phyloP scores from a whole-genome alignment of 1,139 yeast species.

The Pneumocystis sp. region DNA sequence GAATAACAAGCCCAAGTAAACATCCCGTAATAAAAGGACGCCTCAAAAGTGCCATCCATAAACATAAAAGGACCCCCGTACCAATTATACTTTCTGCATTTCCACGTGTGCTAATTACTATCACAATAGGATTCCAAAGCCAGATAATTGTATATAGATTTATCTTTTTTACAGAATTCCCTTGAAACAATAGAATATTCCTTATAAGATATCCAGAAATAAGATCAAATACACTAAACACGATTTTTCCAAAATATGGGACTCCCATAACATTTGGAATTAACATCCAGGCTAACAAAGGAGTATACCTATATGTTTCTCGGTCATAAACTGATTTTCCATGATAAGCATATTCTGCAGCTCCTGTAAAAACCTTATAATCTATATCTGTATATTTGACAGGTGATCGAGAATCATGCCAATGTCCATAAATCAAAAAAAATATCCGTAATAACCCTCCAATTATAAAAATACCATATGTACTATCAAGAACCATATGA shows the following conservation, averaged over 20 bases:
- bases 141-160: conserved; percentile 45
- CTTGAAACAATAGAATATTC: conserved; percentile 27
- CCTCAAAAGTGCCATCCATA: conserved; percentile 33
- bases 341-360: conserved; percentile 52
- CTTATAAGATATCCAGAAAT: conserved; percentile 60
- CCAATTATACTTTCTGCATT: conserved; percentile 83
- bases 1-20: conserved; percentile 60
- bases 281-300: conserved; percentile 69
- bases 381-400: conserved; percentile 89
- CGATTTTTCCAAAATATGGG: conserved; percentile 59
- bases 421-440: conserved; percentile 68
- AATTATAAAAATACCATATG: conserved; percentile 14
- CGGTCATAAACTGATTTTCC: conserved; percentile 64
- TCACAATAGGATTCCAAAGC: conserved; percentile 90
- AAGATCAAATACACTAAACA: conserved; percentile 66
- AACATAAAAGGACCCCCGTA: conserved; percentile 50
- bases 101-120: conserved; percentile 84
- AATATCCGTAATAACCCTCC: conserved; percentile 40
- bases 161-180: conserved; percentile 24
- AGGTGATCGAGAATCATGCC: conserved; percentile 67
- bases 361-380: conserved; percentile 84
- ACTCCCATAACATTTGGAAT: conserved; percentile 41
- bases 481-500: background rate
- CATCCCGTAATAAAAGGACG: conserved; percentile 41
- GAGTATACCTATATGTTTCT: conserved; percentile 88